Evolutionary conservation across 139 green algal species (phyloP).

Genomic region (Micractinium sp.): DNA sequence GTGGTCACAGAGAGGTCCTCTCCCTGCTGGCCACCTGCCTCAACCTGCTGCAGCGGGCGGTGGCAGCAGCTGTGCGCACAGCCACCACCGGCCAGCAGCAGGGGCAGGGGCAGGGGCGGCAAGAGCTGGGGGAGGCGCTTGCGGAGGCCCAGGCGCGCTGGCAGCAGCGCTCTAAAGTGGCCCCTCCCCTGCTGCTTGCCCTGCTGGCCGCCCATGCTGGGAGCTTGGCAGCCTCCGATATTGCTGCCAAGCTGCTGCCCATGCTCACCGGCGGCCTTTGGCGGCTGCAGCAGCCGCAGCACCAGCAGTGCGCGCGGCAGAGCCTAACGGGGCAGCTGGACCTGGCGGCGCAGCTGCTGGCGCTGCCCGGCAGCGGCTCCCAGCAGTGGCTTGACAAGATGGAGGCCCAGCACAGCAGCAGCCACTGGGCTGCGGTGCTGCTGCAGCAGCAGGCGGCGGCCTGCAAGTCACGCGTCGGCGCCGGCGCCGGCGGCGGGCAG

Average conservation of each 20-base stretch:
- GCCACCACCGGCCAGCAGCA: neutral
- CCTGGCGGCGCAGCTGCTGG: constrained; percentile 6
- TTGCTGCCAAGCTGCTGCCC: constrained; percentile 25
- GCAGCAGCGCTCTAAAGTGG: constrained; percentile 5
- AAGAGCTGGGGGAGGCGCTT: neutral
- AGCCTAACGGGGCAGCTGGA: constrained; percentile 8
- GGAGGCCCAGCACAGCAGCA: constrained; percentile 11
- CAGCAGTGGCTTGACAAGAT: constrained; percentile 21
- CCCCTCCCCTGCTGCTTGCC: neutral
- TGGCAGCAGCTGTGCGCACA: constrained; percentile 10
- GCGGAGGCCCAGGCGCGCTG: neutral
- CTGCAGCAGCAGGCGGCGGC: constrained; percentile 10
- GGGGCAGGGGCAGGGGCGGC: neutral
- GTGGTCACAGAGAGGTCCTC: neutral
- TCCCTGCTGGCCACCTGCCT: constrained; percentile 12
- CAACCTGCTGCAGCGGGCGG: constrained; percentile 14
- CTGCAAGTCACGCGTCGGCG: neutral
- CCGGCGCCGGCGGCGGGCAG: neutral
- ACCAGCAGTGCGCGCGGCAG: constrained; percentile 8
- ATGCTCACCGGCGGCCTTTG: constrained; percentile 40
- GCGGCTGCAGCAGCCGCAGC: constrained; percentile 16
- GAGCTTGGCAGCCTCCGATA: constrained; percentile 7
- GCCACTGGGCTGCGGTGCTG: constrained; percentile 14
- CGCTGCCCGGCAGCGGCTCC: neutral
- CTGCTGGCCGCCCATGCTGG: constrained; percentile 17